Base-by-base conservation (phyloP, 2,329 filamentous ascomycete genomes). In the Endoconidiophora laricicola region DNA sequence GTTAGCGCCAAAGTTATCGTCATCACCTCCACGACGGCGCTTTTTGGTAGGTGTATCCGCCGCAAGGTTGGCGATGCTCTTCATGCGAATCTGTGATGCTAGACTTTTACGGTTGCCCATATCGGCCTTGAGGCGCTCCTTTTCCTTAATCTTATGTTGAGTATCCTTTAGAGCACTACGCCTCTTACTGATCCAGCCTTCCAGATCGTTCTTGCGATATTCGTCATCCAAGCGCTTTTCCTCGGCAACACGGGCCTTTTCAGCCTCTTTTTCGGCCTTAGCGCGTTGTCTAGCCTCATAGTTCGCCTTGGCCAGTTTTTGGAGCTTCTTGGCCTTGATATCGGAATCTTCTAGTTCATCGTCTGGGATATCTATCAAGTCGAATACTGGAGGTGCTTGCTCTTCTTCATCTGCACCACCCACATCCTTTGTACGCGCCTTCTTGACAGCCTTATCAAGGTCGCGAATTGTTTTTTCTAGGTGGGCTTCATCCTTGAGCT, bases 61-160 rank as follows among this genome's bases (percentile, higher is more conserved):
- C 2, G 91, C 91, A 1, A 98, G 79, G 60, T 94, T 95, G 53
- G 91, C 91, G 52, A 98, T 87, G 46, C 82, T 90, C 68, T 96
- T 96, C 91, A 98, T 98, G 55, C 91, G 84, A 66, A 94, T 93
- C 64, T 96, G 90, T 52, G 84, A 91, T 6, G 91, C 91, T 18
- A 95, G 78, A 0, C 88, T 95, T 65, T 98, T 98, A 60, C 91
- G 84, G 65, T 96, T 96, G 51, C 90, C 88, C 1, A 95, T 76
- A 60, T 98, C 91, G 41, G 87, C 86, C 67, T 94, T 95, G 54
- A 95, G 75, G 16, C 88, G 79, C 59, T 96, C 87, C 48, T 87
- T 81, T 57, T 96, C 90, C 64, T 94, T 95, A 64, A 98, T 93
- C 64, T 79, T 86, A 59, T 86, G 73, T 2, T 94, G 70, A 20